Conservation (phyloP, 2,329 filamentous ascomycete genomes). For the Fusarium buxicola region DNA sequence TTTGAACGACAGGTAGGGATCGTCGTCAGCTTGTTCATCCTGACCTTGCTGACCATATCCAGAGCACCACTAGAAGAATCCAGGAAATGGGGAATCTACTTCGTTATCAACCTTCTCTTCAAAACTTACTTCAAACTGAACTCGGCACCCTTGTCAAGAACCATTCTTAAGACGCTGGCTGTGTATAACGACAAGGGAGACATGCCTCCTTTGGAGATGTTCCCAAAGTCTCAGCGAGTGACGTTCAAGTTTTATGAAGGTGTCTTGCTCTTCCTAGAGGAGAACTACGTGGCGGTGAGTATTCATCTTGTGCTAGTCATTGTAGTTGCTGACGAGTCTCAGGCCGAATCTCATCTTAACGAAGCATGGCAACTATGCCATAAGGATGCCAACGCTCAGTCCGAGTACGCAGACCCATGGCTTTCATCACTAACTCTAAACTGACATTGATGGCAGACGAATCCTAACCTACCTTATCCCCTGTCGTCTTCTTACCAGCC, state of each 20-base stretch:
- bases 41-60: conserved; percentile 9
- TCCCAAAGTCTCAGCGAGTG: conserved; percentile 90
- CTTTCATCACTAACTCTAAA: neutral
- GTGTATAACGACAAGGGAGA: conserved; percentile 78
- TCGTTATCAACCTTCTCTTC: conserved; percentile 93
- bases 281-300: conserved; percentile 83
- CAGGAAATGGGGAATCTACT: conserved; percentile 98
- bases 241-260: conserved; percentile 98
- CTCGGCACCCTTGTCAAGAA: conserved; percentile 88
- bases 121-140: conserved; percentile 99
- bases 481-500: conserved; percentile 88
- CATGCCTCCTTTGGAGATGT: conserved; percentile 81
- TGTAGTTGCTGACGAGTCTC: conserved; percentile 9
- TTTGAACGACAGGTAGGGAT: conserved; percentile 82
- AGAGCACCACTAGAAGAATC: conserved; percentile 85
- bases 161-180: conserved; percentile 84
- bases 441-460: conserved; percentile 63
- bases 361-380: conserved; percentile 88
- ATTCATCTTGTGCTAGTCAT: neutral
- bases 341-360: conserved; percentile 84
- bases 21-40: neutral
- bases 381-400: conserved; percentile 76
- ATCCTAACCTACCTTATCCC: conserved; percentile 97
- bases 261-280: conserved; percentile 92
- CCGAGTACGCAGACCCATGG: conserved; percentile 70